Evolutionary conservation across 2,329 filamentous ascomycete species (phyloP), one percentile per base, ranked within the genome.

Genomic region (Aspergillus glaucus): DNA sequence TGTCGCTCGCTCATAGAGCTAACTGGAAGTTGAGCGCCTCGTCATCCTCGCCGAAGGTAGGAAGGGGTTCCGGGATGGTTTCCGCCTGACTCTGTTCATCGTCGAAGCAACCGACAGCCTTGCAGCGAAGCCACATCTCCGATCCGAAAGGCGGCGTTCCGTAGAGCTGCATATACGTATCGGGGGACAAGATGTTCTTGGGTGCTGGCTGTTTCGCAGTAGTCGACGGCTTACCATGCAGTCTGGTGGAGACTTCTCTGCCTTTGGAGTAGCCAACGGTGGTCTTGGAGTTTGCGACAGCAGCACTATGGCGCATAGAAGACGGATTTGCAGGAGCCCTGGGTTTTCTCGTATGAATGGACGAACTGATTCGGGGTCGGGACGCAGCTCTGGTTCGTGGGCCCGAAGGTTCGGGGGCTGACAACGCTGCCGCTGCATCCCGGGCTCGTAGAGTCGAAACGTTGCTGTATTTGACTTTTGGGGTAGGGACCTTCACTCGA

Each of bases 231-330:
- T 61, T 61, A 40, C 64, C 62, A 24, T 62, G 55, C 19, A 66
- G 53, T 24, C 57, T 59, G 30, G 61, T 61, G 12, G 65, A 65
- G 43, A 68, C 57, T 15, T 58, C 63, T 30, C 88, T 81, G 30
- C 91, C 90, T 65, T 86, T 88, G 48, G 81, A 87, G 64, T 95
- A 95, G 14, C 91, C 91, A 39, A 95, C 78, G 0, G 90, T 95
- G 48, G 82, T 91, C 54, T 84, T 82, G 1, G 90, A 95, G 5
- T 82, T 83, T 5, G 80, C 80, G 19, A 80, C 77, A 1, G 86
- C 84, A 9, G 79, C 75, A 7, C 77, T 77, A 54, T 81, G 79
- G 43, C 82, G 80, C 57, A 80, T 75, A 8, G 67, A 62, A n/a
- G 75, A 75, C 1, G 75, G 69, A 51, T 78, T 78, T 6, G 73